These are phyloP conservation scores for Xylariomycetidae sp. DNA, from an alignment of 2,329 filamentous ascomycete genomes.

Conservation along the genomic window DNA sequence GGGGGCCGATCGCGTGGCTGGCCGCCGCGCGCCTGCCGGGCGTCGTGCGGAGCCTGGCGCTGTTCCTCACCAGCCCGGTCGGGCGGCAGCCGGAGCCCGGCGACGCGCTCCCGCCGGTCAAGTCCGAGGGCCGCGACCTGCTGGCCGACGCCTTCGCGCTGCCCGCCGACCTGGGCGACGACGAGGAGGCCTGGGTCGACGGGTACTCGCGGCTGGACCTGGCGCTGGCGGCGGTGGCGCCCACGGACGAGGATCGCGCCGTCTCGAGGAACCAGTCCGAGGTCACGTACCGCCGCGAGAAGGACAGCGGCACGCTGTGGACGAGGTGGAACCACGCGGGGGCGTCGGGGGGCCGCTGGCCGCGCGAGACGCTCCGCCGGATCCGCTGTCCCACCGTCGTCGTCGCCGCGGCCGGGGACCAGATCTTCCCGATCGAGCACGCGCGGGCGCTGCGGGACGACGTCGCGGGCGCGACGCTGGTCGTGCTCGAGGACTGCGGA, in stretches of 20 bases:
- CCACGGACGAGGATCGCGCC: constrained; percentile 10
- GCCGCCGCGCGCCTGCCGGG: constrained; percentile 13
- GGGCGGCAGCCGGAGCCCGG: constrained; percentile 10
- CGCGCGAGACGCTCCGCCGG: constrained; percentile 16
- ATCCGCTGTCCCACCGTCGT: constrained; percentile 23
- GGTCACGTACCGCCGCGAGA: constrained; percentile 13
- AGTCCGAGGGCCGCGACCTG: constrained; percentile 7
- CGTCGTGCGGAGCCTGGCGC: constrained; percentile 16
- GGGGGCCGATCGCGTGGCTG: constrained; percentile 19
- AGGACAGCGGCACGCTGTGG: constrained; percentile 19
- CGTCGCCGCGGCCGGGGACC: constrained; percentile 24
- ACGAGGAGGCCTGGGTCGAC: constrained; percentile 13
- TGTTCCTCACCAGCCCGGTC: constrained; percentile 19
- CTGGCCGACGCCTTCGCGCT: constrained; percentile 5
- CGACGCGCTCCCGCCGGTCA: constrained; percentile 7
- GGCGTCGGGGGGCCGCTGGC: constrained; percentile 17
- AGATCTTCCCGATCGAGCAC: constrained; percentile 21
- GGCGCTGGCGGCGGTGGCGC: constrained; percentile 7
- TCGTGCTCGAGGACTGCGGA: constrained; percentile 11
- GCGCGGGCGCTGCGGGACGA: constrained; percentile 19
- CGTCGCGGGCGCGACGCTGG: constrained; percentile 15
- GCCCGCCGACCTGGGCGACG: constrained; percentile 9
- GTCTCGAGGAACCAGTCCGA: constrained; percentile 10
- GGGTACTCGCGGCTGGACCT: constrained; percentile 7
- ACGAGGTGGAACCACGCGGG: constrained; percentile 23